Conservation (phyloP, 305 asterid species). For the Solanum hybrid region DNA sequence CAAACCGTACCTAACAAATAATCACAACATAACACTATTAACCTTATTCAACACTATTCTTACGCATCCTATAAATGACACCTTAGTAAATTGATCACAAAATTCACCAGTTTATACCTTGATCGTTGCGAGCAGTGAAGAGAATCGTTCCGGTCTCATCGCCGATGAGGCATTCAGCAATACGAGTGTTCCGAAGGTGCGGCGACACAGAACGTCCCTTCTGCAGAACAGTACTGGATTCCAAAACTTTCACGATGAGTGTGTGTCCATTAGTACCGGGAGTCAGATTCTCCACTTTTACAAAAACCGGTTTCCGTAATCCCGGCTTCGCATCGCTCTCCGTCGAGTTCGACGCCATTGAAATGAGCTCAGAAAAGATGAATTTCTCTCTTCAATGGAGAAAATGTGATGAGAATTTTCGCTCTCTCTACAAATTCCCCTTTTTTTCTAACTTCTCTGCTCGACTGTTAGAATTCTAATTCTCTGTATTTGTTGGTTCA, state of each 20-base stretch:
- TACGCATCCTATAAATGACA: background rate
- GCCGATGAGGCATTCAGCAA: constrained; percentile 50
- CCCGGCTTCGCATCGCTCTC: constrained; percentile 2
- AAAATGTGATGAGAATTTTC: background rate
- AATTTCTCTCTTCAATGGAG: background rate
- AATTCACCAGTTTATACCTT: constrained; percentile 20
- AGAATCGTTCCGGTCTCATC: constrained; percentile 39
- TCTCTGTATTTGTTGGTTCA: constrained; percentile 2
- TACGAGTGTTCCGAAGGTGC: constrained; percentile 36
- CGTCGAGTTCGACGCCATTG: constrained; percentile 30
- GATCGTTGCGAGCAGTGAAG: constrained; percentile 48
- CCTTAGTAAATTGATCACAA: background rate
- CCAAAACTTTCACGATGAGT: constrained; percentile 39
- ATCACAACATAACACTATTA: background rate
- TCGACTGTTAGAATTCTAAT: background rate
- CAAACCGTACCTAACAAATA: background rate
- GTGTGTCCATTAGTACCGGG: constrained; percentile 59
- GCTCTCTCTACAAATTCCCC: background rate
- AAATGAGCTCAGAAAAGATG: background rate
- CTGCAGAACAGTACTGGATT: constrained; percentile 32
- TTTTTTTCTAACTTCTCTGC: background rate
- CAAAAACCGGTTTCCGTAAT: constrained; percentile 54
- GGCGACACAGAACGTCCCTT: constrained; percentile 39
- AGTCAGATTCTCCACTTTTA: constrained; percentile 42
- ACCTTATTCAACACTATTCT: background rate